phyloP scores from a whole-genome alignment of 345 rosid species.

The Noccaea caerulescens region DNA sequence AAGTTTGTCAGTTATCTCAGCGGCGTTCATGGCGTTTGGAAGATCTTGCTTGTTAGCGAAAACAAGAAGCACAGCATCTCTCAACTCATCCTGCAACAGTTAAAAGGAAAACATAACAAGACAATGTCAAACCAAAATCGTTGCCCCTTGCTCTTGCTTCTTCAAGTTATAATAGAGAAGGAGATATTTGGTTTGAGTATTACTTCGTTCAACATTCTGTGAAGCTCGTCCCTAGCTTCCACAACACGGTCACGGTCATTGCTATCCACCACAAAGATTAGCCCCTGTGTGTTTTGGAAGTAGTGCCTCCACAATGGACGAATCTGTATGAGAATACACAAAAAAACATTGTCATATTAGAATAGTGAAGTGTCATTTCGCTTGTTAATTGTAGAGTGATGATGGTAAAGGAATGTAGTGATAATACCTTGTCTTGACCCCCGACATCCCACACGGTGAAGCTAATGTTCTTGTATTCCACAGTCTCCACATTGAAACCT shows the following conservation, averaged over 20 bases:
- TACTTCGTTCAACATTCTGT: constrained; percentile 79
- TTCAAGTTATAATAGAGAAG: neutral
- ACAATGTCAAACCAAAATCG: neutral
- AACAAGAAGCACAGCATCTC: constrained; percentile 72
- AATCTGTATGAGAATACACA: constrained; percentile 44
- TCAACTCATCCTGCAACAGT: constrained; percentile 64
- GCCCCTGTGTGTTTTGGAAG: constrained; percentile 76
- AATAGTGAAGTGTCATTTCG: neutral
- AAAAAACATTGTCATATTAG: neutral
- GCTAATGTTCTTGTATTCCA: constrained; percentile 80
- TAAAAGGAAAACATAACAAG: neutral
- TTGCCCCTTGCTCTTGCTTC: neutral
- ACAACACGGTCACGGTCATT: constrained; percentile 77
- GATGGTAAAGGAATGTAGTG: neutral
- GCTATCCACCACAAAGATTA: constrained; percentile 78
- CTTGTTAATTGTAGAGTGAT: neutral
- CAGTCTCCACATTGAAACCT: constrained; percentile 83
- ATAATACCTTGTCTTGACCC: constrained; percentile 73
- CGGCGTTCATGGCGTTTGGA: constrained; percentile 79
- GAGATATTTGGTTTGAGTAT: neutral
- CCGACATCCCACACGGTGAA: constrained; percentile 85
- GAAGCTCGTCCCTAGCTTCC: constrained; percentile 78
- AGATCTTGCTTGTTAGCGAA: constrained; percentile 81
- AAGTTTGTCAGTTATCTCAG: constrained; percentile 74
- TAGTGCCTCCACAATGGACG: constrained; percentile 83